Evolutionary conservation across 2,329 filamentous ascomycete genomes (phyloP), one percentile per base, ranked within the genome.

Genomic region (Neurospora sp.): DNA sequence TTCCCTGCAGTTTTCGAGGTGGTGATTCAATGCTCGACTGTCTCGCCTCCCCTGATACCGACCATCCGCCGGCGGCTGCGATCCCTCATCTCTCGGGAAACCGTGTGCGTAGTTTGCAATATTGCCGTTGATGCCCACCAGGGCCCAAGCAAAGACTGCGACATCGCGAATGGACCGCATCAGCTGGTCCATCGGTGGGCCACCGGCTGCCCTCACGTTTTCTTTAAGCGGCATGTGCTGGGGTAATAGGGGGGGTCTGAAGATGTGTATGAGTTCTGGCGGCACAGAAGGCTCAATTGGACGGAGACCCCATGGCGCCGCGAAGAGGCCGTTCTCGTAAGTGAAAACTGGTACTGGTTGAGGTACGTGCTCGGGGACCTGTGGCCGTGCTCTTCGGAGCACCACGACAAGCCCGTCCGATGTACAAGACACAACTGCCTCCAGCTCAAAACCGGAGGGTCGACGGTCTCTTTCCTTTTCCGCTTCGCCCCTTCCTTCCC

Each of bases 351-450:
- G 83, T 3, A 83, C 77, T 36, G 80, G 77, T 12, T 85, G 83
- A 8, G 84, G 83, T 69, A 88, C 83, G 4, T 85, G 79, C 12
- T 83, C 82, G 3, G 90, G 91, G 66, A 93, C 88, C 8, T 88
- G 84, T 4, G 92, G 89, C 36, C 91, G 87, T 33, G 92, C 92
- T 73, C 87, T 88, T 69, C 93, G 87, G 15, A 96, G 82, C 67
- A 95, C 89, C 8, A 96, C 92, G 2, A 96, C 92, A 0, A 97
- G 83, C 0, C 93, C 93, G 78, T 97, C 93, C 0, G 93, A 96
- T 2, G 92, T 93, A 80, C 93, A 97, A 0, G 93, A 96, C 5
- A 97, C 89, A n/a, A 97, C 92, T 2, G 92, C 93, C 80, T 97
- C 93, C 4, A 97, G 82, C 80, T 96, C 92, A 68, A 93, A 83